Conservation (phyloP, 1,284 basidiomycete genomes). For the Termitomyces sp. region DNA sequence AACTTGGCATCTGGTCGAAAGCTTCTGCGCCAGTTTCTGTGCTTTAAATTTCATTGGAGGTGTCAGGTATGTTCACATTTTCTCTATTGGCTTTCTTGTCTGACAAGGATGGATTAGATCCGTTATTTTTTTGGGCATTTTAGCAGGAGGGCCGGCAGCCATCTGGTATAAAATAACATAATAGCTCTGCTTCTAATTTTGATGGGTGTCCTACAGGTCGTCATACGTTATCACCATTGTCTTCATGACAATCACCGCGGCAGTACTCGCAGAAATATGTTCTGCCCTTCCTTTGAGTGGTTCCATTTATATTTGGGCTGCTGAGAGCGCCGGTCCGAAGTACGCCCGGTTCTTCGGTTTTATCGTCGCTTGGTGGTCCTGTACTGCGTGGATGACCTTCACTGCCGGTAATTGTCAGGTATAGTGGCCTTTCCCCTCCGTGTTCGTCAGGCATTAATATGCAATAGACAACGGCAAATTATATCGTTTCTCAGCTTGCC, state of each 20-base stretch:
- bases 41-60: constrained; percentile 84
- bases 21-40: constrained; percentile 80
- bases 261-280: constrained; percentile 81
- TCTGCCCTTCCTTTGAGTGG: constrained; percentile 82
- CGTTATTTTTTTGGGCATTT: constrained; percentile 73
- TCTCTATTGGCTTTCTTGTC: neutral
- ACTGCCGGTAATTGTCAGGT: constrained; percentile 80
- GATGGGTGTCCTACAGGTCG: constrained; percentile 46
- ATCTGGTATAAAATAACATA: constrained; percentile 48
- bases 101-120: constrained; percentile 40
- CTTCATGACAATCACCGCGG: constrained; percentile 82
- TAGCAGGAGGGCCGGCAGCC: constrained; percentile 80
- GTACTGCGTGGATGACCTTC: constrained; percentile 89
- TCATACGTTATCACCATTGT: constrained; percentile 75
- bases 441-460: constrained; percentile 1
- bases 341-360: constrained; percentile 82
- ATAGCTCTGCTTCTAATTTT: neutral
- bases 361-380: constrained; percentile 85
- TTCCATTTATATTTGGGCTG: constrained; percentile 88
- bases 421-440: constrained; percentile 12
- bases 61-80: constrained; percentile 49
- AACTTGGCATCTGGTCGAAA: constrained; percentile 74
- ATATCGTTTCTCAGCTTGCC: constrained; percentile 74
- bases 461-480: constrained; percentile 76
- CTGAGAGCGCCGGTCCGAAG: constrained; percentile 81